Evolutionary conservation across 768 basidiomycete genomes (phyloP).

Genomic region (Amanita fuliginea): DNA sequence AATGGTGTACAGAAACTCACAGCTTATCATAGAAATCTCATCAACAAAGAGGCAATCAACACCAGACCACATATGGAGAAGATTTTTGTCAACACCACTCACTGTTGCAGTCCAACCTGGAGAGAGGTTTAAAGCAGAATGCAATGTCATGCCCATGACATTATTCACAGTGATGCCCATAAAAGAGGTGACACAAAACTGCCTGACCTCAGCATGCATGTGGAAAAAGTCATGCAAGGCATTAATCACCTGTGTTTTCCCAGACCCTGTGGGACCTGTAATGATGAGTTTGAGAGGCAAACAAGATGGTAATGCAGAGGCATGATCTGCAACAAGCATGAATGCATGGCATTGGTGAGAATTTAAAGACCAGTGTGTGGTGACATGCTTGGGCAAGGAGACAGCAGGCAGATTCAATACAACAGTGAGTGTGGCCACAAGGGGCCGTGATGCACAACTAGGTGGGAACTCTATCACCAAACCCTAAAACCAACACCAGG

Average conservation of each 20-base stretch:
- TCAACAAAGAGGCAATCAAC: slow-evolving; percentile 30
- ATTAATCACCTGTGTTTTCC: slow-evolving; percentile 28
- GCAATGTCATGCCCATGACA: slow-evolving; percentile 28
- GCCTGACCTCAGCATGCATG: slow-evolving; percentile 7
- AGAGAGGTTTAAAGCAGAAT: slow-evolving; percentile 17
- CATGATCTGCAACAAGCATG: too few relatives aligned
- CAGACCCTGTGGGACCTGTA: slow-evolving; percentile 29
- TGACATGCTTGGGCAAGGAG: too few relatives aligned
- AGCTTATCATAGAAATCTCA: slow-evolving; percentile 29
- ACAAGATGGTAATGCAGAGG: too few relatives aligned
- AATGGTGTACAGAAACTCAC: slow-evolving; percentile 18
- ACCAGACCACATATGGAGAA: slow-evolving; percentile 7
- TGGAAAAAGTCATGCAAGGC: slow-evolving; percentile 23
- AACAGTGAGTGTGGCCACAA: too few relatives aligned
- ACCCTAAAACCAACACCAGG: too few relatives aligned
- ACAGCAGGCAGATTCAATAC: too few relatives aligned
- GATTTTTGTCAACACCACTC: background rate
- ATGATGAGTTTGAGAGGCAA: too few relatives aligned
- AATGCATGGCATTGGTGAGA: too few relatives aligned
- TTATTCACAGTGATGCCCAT: slow-evolving; percentile 29
- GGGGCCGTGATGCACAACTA: too few relatives aligned
- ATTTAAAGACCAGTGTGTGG: too few relatives aligned
- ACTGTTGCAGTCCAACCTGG: slow-evolving; percentile 5
- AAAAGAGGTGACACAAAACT: slow-evolving; percentile 20
- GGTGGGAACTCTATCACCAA: too few relatives aligned